Evolutionary conservation across 306 rosid genomes (phyloP).

Genomic region (Vachellia pachyceras): DNA sequence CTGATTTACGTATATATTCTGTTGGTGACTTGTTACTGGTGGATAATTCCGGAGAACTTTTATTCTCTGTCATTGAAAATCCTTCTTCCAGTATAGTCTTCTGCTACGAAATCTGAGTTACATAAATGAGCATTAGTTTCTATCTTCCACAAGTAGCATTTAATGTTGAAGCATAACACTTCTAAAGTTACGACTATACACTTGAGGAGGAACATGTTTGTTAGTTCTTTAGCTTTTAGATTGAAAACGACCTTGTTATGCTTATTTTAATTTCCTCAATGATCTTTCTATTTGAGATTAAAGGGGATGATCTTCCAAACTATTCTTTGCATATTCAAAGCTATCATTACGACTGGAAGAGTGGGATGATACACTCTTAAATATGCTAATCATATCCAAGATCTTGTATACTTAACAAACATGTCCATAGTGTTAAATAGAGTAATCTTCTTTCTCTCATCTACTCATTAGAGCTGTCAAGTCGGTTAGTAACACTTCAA

Average conservation of each 20-base stretch:
- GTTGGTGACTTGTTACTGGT: conserved; percentile 22
- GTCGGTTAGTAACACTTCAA: background rate
- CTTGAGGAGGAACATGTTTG: background rate
- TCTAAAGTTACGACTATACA: background rate
- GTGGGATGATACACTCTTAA: background rate
- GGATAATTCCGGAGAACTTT: conserved; percentile 28
- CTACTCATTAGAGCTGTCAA: background rate
- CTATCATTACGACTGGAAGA: background rate
- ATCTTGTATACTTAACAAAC: background rate
- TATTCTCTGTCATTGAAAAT: conserved; percentile 7
- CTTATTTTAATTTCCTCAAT: background rate
- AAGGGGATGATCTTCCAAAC: background rate
- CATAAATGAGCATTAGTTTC: background rate
- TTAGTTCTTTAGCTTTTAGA: background rate
- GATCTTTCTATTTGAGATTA: background rate
- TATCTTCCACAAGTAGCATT: background rate
- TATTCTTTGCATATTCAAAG: background rate
- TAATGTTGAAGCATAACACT: background rate
- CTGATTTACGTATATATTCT: conserved; percentile 26
- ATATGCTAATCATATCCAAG: background rate
- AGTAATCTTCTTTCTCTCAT: background rate
- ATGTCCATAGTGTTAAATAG: background rate
- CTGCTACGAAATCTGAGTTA: conserved; percentile 16
- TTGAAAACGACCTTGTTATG: background rate
- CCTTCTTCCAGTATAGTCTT: conserved; percentile 33